Base-by-base conservation (phyloP, 164 flowering plant genomes). In the Sedum album region DNA sequence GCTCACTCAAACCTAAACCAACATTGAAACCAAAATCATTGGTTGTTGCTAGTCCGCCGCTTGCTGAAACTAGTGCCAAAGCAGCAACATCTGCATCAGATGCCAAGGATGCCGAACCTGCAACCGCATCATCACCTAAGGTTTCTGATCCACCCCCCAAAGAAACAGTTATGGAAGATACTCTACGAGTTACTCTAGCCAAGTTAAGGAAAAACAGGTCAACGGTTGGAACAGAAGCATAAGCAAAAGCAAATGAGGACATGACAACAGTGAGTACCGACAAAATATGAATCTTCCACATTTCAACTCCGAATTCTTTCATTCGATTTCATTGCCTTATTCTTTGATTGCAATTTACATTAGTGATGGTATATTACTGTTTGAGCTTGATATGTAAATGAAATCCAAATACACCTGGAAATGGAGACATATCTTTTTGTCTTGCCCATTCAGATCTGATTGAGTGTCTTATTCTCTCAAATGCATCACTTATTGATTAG, bases 1-100 rank as follows among this genome's bases (percentile, higher is more conserved):
- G 25, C 28, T 53, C 60, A 23, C 60, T 30, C 61, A 55, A 55
- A 55, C 31, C 31, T 11, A 55, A 55, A 55, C 62, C 62, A 57
- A 57, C 62, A 57, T 14, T 57, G 25, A 57, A 57, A 57, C 33
- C 31, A 57, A 57, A 28, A 28, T 28, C 33, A 57, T 15, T 5
- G 20, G 31, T 57, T 20, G 17, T 33, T 10, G 33, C 13, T 17
- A 57, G 18, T 57, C 33, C 62, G 15, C 6, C 62, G 14, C 23
- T 57, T 57, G 62, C 62, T 28, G 62, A 57, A 28, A 57, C 33
- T 30, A 57, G 31, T 26, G 20, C 33, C 6, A 57, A 57, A 28
- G 62, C 62, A 57, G 33, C 33, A 57, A 33, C 14, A 57, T 57
- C 33, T 13, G 62, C 7, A 57, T 28, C 62, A 28, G 31, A 25